Evolutionary conservation across 2,329 filamentous ascomycete species (phyloP).

Genomic region (Neopestalotiopsis rosae): DNA sequence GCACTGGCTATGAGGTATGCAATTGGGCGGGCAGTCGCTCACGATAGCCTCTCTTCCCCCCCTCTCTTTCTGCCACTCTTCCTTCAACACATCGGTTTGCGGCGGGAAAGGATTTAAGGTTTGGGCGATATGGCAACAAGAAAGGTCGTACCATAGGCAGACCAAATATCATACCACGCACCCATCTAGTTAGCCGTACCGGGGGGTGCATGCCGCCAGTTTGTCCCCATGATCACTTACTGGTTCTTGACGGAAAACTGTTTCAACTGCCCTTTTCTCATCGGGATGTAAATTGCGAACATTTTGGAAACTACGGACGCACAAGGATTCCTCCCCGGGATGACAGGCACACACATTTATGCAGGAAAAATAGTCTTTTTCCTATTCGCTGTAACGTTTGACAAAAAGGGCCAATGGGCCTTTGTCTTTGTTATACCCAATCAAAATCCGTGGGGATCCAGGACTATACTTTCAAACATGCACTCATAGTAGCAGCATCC

Average conservation of each 20-base stretch:
- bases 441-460: too few species aligned
- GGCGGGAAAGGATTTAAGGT: not conserved
- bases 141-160: too few species aligned
- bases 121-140: not conserved
- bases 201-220: not conserved
- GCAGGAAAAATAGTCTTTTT: not conserved
- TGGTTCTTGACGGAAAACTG: not conserved
- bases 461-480: too few species aligned
- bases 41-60: not conserved
- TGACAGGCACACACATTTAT: not conserved
- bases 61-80: not conserved
- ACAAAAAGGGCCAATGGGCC: not conserved
- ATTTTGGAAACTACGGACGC: not conserved
- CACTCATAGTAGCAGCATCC: too few species aligned
- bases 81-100: not conserved
- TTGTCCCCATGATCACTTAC: not conserved
- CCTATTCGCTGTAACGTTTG: not conserved
- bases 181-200: not conserved
- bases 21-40: not conserved
- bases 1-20: not conserved
- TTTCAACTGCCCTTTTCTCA: not conserved
- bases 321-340: not conserved
- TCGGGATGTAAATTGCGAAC: not conserved
- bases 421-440: too few species aligned
- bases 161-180: too few species aligned